Base-by-base conservation (phyloP, 169 alveolate species). In the Plasmodium vinckei region DNA sequence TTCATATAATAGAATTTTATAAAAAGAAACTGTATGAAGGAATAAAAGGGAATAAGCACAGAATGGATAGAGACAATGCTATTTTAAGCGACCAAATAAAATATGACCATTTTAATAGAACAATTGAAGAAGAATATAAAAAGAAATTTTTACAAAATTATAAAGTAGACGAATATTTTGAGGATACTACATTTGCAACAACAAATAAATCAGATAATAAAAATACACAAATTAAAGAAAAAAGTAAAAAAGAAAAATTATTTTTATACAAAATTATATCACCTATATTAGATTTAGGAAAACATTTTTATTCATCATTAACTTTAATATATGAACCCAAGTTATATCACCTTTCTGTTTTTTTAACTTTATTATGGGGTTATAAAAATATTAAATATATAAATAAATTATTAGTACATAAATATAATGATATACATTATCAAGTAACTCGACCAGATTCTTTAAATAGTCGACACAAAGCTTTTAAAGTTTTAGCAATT, bases 371-470 rank as follows among this genome's bases (percentile, higher is more conserved):
- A 3, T 56, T 77, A 44, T 77, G 88, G 88, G 88, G 60, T 23
- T 77, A 64, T 47, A 77, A 77, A 64, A 77, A 51, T 57, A 51
- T 63, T 5, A 77, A 77, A 44, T 64, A 69, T 54, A 77, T 77
- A 49, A 77, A 77, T 46, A 65, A 77, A 68, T 46, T 77, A 44
- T 59, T 77, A 13, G 9, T 77, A 4, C 44, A 77, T 64, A 77
- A 77, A 44, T 77, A 77, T 51, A 68, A 53, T n/a, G 88, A 77
- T 44, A 42, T 77, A 9, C 75, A 77, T 27, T 77, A 77, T 64
- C 88, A 77, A 51, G 53, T 77, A 1, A 64, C 77, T n/a, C 54
- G 88, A 19, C 88, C 88, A 0, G 88, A 77, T 17, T 77, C 88
- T 21, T 44, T 77, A 46, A 77, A 68, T 23, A 53, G 88, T 57